These are phyloP conservation scores for Fusarium sp. DNA, from an alignment of 2,329 filamentous ascomycete genomes.

Conservation along the genomic window DNA sequence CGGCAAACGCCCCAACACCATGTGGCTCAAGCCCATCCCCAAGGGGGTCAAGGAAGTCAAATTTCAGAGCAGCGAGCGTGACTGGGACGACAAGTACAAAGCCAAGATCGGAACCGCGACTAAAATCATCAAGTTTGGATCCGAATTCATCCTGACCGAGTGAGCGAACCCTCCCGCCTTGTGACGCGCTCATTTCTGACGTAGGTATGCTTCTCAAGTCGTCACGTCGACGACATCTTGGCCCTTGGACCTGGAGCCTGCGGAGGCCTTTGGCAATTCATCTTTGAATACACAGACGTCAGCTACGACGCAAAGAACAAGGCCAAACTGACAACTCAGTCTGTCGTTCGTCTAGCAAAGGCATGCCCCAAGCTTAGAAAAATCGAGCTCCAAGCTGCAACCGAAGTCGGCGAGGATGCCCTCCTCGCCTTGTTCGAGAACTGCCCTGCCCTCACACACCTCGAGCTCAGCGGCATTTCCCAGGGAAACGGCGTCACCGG, in stretches of 20 bases:
- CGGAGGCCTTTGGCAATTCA: constrained; percentile 15
- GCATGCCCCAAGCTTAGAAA: constrained; percentile 14
- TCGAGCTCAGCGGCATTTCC: constrained; percentile 11
- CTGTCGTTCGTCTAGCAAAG: constrained; percentile 11
- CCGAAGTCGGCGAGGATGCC: not conserved
- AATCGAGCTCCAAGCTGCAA: constrained; percentile 16
- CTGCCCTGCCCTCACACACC: not conserved
- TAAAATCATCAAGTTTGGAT: constrained; percentile 7
- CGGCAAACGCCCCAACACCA: not conserved
- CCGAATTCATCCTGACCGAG: constrained; percentile 23
- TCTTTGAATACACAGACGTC: constrained; percentile 15
- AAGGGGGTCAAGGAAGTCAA: constrained; percentile 4
- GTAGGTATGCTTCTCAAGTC: not conserved
- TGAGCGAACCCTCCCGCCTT: not conserved
- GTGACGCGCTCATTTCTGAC: not conserved
- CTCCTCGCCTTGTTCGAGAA: not conserved
- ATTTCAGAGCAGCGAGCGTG: not conserved
- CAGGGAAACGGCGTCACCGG: not conserved
- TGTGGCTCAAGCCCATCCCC: constrained; percentile 4
- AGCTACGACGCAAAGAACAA: constrained; percentile 12
- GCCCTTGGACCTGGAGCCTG: constrained; percentile 4
- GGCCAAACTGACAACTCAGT: constrained; percentile 12
- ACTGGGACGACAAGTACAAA: constrained; percentile 21
- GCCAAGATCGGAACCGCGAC: constrained; percentile 18
- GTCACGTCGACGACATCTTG: constrained; percentile 28